A percentile compares a stretch with the other conserved stretches of the same genome.
phyloP scores from a whole-genome alignment of 2,329 filamentous ascomycete genomes.

The Mycosphaerella sp. region DNA sequence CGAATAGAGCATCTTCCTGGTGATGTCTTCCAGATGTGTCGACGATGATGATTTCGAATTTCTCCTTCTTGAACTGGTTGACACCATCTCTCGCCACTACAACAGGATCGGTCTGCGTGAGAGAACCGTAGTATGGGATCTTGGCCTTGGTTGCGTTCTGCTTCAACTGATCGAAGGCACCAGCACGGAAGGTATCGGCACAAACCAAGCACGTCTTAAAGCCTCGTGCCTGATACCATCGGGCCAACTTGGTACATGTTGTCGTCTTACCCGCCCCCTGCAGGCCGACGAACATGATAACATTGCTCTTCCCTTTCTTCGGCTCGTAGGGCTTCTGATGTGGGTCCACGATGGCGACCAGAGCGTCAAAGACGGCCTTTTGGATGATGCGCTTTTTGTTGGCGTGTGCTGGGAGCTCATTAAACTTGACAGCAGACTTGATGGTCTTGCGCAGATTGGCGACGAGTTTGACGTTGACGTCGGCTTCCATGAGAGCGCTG shows the following conservation, averaged over 20 bases:
- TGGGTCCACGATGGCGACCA: conserved; percentile 91
- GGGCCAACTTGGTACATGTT: conserved; percentile 91
- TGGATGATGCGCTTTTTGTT: conserved; percentile 99
- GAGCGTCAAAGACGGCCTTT: conserved; percentile 94
- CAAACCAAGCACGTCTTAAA: conserved; percentile 93
- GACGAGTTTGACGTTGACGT: conserved; percentile 94
- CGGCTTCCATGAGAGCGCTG: conserved; percentile 87
- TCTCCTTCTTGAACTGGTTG: conserved; percentile 98
- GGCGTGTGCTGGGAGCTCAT: conserved; percentile 79
- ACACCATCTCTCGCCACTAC: conserved; percentile 93
- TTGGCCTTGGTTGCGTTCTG: conserved; percentile 99
- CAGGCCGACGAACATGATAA: conserved; percentile 99
- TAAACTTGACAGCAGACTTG: conserved; percentile 85
- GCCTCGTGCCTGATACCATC: conserved; percentile 88
- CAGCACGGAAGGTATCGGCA: conserved; percentile 96
- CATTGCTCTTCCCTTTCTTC: conserved; percentile 90
- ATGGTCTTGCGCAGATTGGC: conserved; percentile 89
- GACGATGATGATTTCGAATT: conserved; percentile 97
- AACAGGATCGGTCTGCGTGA: conserved; percentile 93
- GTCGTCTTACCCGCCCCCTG: conserved; percentile 98
- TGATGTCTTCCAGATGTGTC: conserved; percentile 93
- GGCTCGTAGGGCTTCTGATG: conserved; percentile 94
- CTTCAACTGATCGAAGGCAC: conserved; percentile 97
- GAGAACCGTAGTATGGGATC: conserved; percentile 94
- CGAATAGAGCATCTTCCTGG: conserved; percentile 90